Evolutionary conservation across 1,284 basidiomycete genomes (phyloP), one percentile per base, ranked within the genome.

Genomic region (Microbotryum lychnidis-dioicae): DNA sequence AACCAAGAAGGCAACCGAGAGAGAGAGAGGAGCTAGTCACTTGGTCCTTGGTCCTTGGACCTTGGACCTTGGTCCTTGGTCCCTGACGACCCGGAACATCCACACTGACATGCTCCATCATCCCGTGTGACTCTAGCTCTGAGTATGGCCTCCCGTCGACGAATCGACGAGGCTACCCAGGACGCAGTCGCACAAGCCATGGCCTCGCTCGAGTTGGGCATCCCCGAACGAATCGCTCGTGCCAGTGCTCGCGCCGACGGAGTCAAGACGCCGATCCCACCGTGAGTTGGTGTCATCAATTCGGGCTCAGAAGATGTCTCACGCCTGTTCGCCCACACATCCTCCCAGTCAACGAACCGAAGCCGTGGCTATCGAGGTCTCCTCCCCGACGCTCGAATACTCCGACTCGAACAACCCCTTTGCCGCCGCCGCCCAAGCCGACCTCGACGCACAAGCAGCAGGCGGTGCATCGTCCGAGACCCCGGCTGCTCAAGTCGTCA

Each of bases 401-500:
- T 59, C 58, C 21, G 61, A 65, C 50, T 57, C 61, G 21, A 25
- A 54, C n/a, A 62, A 18, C 6, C 37, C 37, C 16, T 42, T 42
- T 16, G 10, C 37, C 37, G 37, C 37, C 4, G 37, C 37, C 12
- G 37, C 37, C 37, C 37, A 37, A 12, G 37, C 14, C 37, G 37
- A 37, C 9, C 14, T 37, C 37, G 37, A 42, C 37, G 37, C 16
- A 9, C 37, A 42, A 16, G 37, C 12, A 12, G 37, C 16, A 42
- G 37, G 3, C 16, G 37, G 37, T 42, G 12, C 37, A 42, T 16
- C 56, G 3, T 45, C 51, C 20, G 48, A 60, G 6, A 49, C 55
- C 9, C 49, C 27, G 25, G 61, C 50, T 0, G 89, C 85, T 51
- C 94, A 98, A 76, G 83, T 91, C 62, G 87, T 99, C 55, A 98